Conservation (phyloP, 805 yeast genomes). For the Kuraishia piskuri region DNA sequence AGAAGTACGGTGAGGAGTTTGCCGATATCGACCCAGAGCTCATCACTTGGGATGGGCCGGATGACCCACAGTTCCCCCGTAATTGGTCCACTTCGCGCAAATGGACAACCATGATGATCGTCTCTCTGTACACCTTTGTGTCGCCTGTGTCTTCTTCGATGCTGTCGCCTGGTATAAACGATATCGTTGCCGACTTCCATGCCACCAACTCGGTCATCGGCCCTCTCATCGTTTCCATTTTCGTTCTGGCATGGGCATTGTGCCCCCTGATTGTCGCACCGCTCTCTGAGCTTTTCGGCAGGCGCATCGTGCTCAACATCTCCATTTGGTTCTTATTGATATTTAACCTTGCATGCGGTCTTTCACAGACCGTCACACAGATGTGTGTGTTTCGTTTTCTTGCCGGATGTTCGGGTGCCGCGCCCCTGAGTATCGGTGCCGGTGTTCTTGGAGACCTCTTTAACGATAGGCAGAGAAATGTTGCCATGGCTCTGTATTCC, state of each 20-base stretch:
- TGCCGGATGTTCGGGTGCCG: slow-evolving; percentile 62
- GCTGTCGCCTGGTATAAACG: slow-evolving; percentile 49
- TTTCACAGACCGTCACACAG: slow-evolving; percentile 45
- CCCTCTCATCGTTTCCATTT: slow-evolving; percentile 51
- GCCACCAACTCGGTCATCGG: slow-evolving; percentile 33
- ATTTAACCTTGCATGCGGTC: slow-evolving; percentile 54
- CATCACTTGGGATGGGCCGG: slow-evolving; percentile 57
- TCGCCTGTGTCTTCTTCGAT: slow-evolving; percentile 59
- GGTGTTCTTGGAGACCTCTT: slow-evolving; percentile 60
- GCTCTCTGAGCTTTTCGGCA: slow-evolving; percentile 57
- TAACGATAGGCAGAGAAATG: slow-evolving; percentile 38
- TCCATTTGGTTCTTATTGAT: slow-evolving; percentile 39
- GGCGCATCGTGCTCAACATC: slow-evolving; percentile 44
- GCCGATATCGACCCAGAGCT: slow-evolving; percentile 51
- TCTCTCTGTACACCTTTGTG: slow-evolving; percentile 45
- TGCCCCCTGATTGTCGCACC: slow-evolving; percentile 66
- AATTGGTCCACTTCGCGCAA: slow-evolving; percentile 44
- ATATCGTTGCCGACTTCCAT: slow-evolving; percentile 35
- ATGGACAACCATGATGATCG: slow-evolving; percentile 33
- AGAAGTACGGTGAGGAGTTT: slow-evolving; percentile 39
- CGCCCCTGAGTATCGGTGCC: slow-evolving; percentile 62
- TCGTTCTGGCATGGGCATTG: slow-evolving; percentile 62
- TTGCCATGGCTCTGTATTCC: slow-evolving; percentile 54
- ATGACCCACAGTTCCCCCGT: slow-evolving; percentile 56
- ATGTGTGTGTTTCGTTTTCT: slow-evolving; percentile 51